Evolutionary conservation across 2,329 filamentous ascomycete genomes (phyloP), one percentile per base, ranked within the genome.

Genomic region (Macrophomina phaseolina): DNA sequence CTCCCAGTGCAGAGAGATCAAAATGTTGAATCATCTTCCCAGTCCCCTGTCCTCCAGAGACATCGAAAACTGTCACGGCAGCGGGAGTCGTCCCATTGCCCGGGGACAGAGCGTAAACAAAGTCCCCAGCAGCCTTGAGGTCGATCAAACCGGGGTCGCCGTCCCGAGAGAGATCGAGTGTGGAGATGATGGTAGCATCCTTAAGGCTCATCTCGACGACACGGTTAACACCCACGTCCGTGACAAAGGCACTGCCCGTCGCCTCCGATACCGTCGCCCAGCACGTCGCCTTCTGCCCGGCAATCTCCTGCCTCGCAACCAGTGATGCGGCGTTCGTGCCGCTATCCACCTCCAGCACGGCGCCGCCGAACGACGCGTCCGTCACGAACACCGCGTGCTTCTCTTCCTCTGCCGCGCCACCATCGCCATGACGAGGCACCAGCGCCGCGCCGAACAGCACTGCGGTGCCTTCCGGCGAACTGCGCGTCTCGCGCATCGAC

Each of bases 351-450:
- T 79, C 75, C 1, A 89, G 73, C 5, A 87, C 78, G 0, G 81
- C 82, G 0, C 77, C 83, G 5, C 87, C 87, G 64, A 89, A 88
- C 0, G 85, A 84, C 0, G 87, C 83, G 65, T 90, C 87, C 0
- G 87, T 86, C 0, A 81, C 81, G 67, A 89, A 86, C 46, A 88
- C 71, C 2, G 70, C 68, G 36, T 81, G 73, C 2, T 79, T 80
- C 0, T 12, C n/a, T 23, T 23, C 23, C 23, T 23, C 23, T 23
- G 23, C 23, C 23, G 23, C 23, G 23, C 23, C 23, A 23, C 23
- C 23, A 23, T 23, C 23, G 23, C 23, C 23, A 23, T 23, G 23
- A 9, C 77, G 78, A 0, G 82, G 82, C 42, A 89, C 81, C 0
- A 75, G 52, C 0, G 78, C 75, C 0, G 84, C 82, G 7, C 87